Percentiles rank a stretch among this genome's conserved stretches.
phyloP scores from a whole-genome alignment of 1,284 basidiomycete genomes.

The Cutaneotrichosporon sp. region DNA sequence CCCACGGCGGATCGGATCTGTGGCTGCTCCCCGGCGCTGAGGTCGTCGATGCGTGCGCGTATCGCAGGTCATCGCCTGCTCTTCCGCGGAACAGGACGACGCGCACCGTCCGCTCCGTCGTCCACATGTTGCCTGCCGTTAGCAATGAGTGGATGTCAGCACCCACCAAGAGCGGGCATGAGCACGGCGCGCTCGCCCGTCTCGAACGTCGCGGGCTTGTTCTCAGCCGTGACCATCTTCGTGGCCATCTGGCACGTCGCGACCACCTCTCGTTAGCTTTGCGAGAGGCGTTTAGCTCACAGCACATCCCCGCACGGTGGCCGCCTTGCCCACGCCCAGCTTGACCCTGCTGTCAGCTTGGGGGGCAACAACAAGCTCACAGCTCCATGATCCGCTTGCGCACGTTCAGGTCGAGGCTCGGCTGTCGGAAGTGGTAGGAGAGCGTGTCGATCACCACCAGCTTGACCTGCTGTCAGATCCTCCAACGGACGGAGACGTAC shows the following conservation, averaged over 20 bases:
- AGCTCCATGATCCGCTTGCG: conserved; percentile 46
- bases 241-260: conserved; percentile 52
- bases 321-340: conserved; percentile 44
- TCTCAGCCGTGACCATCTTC: conserved; percentile 47
- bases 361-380: conserved; percentile 24
- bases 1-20: conserved; percentile 34
- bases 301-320: conserved; percentile 42
- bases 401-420: conserved; percentile 36
- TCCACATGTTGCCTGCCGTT: conserved; percentile 42
- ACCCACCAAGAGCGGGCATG: conserved; percentile 51
- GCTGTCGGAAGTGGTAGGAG: conserved; percentile 52
- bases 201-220: conserved; percentile 50
- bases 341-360: conserved; percentile 38
- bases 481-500: conserved; percentile 24
- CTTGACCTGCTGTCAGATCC: conserved; percentile 37
- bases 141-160: conserved; percentile 25
- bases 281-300: conserved; percentile 25
- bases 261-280: conserved; percentile 38
- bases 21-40: not conserved
- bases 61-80: conserved; percentile 41
- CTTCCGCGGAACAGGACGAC: conserved; percentile 47
- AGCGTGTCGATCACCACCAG: conserved; percentile 52
- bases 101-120: conserved; percentile 44
- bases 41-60: conserved; percentile 40
- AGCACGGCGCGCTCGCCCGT: conserved; percentile 51